Evolutionary conservation across 176 grass and related monocot species (phyloP), one percentile per base, ranked within the genome.

Genomic region (Lolium perenne): DNA sequence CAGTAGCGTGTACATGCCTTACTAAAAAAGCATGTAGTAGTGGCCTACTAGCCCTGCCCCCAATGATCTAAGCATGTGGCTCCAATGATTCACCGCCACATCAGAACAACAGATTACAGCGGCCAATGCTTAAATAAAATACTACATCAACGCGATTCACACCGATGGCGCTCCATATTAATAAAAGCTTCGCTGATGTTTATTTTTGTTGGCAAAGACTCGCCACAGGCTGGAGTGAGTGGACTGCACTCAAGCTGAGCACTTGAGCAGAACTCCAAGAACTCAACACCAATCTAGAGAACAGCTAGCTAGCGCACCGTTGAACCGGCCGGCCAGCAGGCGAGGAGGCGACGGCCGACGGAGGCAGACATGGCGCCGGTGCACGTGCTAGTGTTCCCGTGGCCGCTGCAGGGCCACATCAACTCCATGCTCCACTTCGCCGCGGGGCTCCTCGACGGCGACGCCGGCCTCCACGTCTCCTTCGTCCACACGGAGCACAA

Each of bases 351-450:
- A 12, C 10, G 59, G 25, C 8, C 59, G 22, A 12, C 10, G 59
- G 59, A 23, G 21, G 12, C 10, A 22, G 59, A 23, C n/a, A 61
- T 25, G 59, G 59, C 59, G n/a, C 59, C 59, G 10, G 22, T 62
- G 59, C 59, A 62, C n/a, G 59, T 62, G 59, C 22, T 62, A 12
- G 59, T 62, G 4, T 62, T 62, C 59, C 59, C 59, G 1, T 62
- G 59, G 59, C 59, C 59, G 22, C 59, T 62, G 59, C 59, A 62
- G 22, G 59, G 59, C 22, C 59, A 62, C 21, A 62, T 62, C 21
- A 62, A 62, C 59, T 62, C 59, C 59, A 62, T 62, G 59, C 59
- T 62, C 21, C 59, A 62, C 22, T 21, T 62, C 59, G n/a, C 59
- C 21, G 59, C 59, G 1, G 59, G 21, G 21, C 59, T 62, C 59